Evolutionary conservation across 2,329 filamentous ascomycete species (phyloP).

Genomic region (Capronia epimyces): DNA sequence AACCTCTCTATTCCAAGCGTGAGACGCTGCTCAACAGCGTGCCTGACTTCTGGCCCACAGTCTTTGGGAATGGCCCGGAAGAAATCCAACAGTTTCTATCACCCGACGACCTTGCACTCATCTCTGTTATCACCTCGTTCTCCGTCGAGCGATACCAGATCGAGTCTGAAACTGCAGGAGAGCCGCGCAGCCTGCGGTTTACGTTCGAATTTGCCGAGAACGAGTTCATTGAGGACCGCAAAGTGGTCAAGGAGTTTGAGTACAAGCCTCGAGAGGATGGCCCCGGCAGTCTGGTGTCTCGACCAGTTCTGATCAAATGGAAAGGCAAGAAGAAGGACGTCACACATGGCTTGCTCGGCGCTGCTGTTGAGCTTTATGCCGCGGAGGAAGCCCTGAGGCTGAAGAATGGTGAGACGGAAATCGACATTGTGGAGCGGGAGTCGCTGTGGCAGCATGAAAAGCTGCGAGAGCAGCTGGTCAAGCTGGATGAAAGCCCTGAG

Average conservation of each 20-base stretch:
- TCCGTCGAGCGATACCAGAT: conserved; percentile 78
- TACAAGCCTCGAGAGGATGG: conserved; percentile 53
- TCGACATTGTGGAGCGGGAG: conserved; percentile 27
- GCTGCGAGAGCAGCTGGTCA: conserved; percentile 32
- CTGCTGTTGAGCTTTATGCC: conserved; percentile 64
- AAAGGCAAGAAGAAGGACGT: conserved; percentile 77
- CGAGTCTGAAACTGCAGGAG: conserved; percentile 54
- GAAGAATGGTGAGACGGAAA: conserved; percentile 18
- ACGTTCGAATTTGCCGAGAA: conserved; percentile 75
- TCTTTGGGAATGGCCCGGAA: conserved; percentile 77
- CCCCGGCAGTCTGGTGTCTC: conserved; percentile 72
- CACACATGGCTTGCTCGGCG: conserved; percentile 71
- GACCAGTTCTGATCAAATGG: conserved; percentile 84
- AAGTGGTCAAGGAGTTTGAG: conserved; percentile 88
- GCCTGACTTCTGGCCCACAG: conserved; percentile 88
- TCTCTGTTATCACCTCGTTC: conserved; percentile 64
- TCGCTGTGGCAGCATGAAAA: conserved; percentile 30
- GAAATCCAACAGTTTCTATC: conserved; percentile 87
- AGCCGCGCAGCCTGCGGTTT: conserved; percentile 74
- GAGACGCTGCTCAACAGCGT: conserved; percentile 65
- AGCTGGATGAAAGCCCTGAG: conserved; percentile 35
- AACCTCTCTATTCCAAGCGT: conserved; percentile 70
- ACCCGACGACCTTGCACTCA: conserved; percentile 67
- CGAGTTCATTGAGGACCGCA: conserved; percentile 70
- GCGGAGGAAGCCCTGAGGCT: conserved; percentile 46